A percentile compares a stretch with the other conserved stretches of the same genome.
Conservation (phyloP, 306 rosid genomes). For the Neltuma alba region DNA sequence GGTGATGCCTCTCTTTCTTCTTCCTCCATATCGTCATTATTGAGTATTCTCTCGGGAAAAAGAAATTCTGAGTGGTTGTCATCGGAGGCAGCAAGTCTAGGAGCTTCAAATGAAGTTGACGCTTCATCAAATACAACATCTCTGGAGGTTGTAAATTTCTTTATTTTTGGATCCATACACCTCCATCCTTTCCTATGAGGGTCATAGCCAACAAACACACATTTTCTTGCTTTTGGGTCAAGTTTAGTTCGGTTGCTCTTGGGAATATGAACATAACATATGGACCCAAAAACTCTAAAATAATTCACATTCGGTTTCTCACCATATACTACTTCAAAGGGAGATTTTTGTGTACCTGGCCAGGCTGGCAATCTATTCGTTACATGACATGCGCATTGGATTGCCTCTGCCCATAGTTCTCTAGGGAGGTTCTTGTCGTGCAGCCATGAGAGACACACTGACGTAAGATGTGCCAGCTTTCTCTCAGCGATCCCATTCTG, state of each 20-base stretch:
- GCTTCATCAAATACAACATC: not conserved
- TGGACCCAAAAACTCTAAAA: too few species aligned
- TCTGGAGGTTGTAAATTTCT: not conserved
- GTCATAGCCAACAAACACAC: too few species aligned
- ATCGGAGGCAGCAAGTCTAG: not conserved
- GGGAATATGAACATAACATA: too few species aligned
- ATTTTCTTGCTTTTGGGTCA: too few species aligned
- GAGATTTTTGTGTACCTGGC: slow-evolving; percentile 8
- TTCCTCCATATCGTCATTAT: not conserved
- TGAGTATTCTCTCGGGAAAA: not conserved
- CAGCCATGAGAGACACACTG: not conserved
- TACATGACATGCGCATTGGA: not conserved
- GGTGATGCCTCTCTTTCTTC: not conserved
- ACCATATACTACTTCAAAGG: too few species aligned
- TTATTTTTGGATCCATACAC: not conserved
- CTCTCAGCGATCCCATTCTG: slow-evolving; percentile 1
- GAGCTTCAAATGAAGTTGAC: not conserved
- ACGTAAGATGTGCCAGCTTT: not conserved
- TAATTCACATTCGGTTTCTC: too few species aligned
- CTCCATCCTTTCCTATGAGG: too few species aligned
- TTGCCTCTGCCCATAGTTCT: too few species aligned
- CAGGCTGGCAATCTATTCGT: slow-evolving; percentile 2
- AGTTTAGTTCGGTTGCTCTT: too few species aligned
- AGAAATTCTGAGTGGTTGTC: too few species aligned
- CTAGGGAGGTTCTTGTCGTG: too few species aligned